phyloP scores from a whole-genome alignment of 228 moss, liverwort and hornwort genomes.

The Sphagnum magellanicum region DNA sequence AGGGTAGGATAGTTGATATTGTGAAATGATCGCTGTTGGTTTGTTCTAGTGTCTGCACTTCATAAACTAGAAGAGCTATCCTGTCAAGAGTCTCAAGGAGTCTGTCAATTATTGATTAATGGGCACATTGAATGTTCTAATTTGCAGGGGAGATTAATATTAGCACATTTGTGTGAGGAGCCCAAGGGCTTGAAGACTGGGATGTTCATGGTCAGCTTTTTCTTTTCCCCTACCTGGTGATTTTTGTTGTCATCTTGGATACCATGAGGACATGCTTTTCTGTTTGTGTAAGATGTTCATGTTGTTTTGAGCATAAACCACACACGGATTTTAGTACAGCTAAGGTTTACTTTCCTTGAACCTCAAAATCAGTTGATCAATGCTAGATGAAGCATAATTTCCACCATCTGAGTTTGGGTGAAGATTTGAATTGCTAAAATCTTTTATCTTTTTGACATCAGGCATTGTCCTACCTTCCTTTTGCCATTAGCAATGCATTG shows the following conservation, averaged over 20 bases:
- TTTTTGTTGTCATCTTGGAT: not conserved
- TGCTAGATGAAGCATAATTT: too few relatives aligned
- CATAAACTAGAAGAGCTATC: too few relatives aligned
- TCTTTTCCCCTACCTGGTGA: not conserved
- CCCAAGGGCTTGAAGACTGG: conserved; percentile 95
- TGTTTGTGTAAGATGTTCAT: not conserved
- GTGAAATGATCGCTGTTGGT: not conserved
- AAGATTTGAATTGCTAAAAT: not conserved
- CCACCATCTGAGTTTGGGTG: not conserved
- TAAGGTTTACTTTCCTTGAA: too few relatives aligned
- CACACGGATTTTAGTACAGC: too few relatives aligned
- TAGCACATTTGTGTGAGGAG: conserved; percentile 93
- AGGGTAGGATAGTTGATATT: not conserved
- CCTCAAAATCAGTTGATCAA: too few relatives aligned
- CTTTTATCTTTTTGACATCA: conserved; percentile 16
- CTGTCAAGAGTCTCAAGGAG: too few relatives aligned
- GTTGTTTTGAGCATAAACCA: not conserved
- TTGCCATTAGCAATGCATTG: conserved; percentile 79
- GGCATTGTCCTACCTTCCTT: conserved; percentile 70
- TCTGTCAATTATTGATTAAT: not conserved
- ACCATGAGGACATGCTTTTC: not conserved
- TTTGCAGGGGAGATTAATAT: conserved; percentile 78
- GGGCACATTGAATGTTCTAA: too few relatives aligned
- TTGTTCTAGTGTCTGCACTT: too few relatives aligned
- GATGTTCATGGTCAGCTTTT: conserved; percentile 75